Evolutionary conservation across 2,329 filamentous ascomycete genomes (phyloP).

Genomic region (Ophiostoma perfectum): DNA sequence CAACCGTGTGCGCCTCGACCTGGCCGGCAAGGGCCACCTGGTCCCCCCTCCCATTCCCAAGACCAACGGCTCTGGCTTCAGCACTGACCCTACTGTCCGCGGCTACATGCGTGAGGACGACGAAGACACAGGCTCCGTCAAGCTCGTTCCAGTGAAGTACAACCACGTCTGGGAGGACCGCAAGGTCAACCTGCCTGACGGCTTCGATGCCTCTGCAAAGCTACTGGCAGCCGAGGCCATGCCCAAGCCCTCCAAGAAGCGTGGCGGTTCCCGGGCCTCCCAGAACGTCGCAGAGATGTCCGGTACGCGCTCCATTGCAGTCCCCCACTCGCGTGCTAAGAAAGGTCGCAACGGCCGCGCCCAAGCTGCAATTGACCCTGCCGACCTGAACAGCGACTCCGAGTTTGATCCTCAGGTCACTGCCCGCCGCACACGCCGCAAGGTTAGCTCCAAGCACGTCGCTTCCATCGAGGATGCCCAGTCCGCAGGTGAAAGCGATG

Average conservation of each 20-base stretch:
- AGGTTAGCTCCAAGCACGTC: too few relatives aligned
- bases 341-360: too few relatives aligned
- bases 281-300: too few relatives aligned
- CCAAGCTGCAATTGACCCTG: too few relatives aligned
- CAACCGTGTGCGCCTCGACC: background rate
- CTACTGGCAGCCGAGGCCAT: background rate
- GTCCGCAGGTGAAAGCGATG: too few relatives aligned
- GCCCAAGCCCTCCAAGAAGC: background rate
- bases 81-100: background rate
- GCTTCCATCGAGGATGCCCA: too few relatives aligned
- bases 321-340: too few relatives aligned
- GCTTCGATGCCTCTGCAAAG: background rate
- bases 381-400: too few relatives aligned
- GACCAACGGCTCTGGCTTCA: background rate
- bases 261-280: too few relatives aligned
- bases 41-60: background rate
- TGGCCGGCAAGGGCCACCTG: background rate
- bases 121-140: background rate
- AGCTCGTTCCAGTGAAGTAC: background rate
- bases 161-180: background rate
- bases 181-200: conserved; percentile 6
- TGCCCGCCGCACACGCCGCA: too few relatives aligned
- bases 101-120: background rate
- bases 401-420: too few relatives aligned
- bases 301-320: too few relatives aligned